Conservation (phyloP, 179 eudicot species). For the Dionaea muscipula region DNA sequence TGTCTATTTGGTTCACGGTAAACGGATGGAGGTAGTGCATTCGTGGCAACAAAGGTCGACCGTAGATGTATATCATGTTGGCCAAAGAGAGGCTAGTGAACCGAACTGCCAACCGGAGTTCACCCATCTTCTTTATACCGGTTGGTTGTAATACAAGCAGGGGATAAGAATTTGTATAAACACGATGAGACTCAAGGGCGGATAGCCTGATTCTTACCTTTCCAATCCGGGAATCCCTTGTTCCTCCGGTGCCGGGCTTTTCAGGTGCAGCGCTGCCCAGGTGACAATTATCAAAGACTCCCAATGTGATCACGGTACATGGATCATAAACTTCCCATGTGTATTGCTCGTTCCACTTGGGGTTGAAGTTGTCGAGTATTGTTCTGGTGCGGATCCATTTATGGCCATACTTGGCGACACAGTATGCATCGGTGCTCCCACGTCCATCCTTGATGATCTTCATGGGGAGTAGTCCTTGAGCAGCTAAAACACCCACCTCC, state of each 20-base stretch:
- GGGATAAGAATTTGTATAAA: conserved; percentile 34
- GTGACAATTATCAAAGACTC: conserved; percentile 33
- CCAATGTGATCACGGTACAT: conserved; percentile 31
- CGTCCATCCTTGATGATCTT: conserved; percentile 43
- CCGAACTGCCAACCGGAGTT: conserved; percentile 29
- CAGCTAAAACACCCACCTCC: conserved; percentile 70
- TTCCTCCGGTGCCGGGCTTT: conserved; percentile 2
- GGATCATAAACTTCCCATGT: conserved; percentile 44
- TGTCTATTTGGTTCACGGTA: conserved; percentile 31
- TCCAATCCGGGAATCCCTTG: conserved; percentile 26
- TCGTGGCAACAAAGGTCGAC: conserved; percentile 28
- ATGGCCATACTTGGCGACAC: conserved; percentile 74
- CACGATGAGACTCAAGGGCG: conserved; percentile 26
- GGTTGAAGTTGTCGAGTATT: conserved; percentile 44
- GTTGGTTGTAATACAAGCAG: conserved; percentile 32
- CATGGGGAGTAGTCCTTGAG: conserved; percentile 64
- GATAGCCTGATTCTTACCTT: conserved; percentile 33
- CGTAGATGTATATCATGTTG: conserved; percentile 26
- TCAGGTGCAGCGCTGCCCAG: conserved; percentile 10
- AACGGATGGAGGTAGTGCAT: conserved; percentile 41
- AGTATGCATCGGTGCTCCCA: conserved; percentile 58
- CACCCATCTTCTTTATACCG: conserved; percentile 37
- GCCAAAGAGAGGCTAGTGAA: conserved; percentile 33
- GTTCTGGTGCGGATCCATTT: conserved; percentile 90
- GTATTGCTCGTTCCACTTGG: conserved; percentile 65